A percentile compares a stretch with the other conserved stretches of the same genome.
Conservation (phyloP, 1,284 basidiomycete species). For the Cryptococcus amylolentus region DNA sequence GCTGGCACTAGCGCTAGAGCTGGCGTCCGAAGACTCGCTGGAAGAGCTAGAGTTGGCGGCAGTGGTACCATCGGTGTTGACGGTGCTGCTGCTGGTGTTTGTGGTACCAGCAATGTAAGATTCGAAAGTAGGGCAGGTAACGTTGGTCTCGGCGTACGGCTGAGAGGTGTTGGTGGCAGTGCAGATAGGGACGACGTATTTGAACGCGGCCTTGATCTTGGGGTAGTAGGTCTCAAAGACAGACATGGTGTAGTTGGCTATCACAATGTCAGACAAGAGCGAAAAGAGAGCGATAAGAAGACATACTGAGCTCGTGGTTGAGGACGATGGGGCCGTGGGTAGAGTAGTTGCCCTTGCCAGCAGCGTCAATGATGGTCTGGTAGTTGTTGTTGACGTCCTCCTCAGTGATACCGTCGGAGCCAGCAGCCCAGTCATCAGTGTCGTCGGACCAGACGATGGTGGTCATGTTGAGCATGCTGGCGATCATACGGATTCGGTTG, state of each 20-base stretch:
- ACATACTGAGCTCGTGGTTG: conserved; percentile 41
- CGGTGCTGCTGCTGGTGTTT: neutral
- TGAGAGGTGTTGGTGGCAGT: conserved; percentile 48
- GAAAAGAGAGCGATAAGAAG: too few relatives aligned
- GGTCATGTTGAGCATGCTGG: conserved; percentile 51
- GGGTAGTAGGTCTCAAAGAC: conserved; percentile 39
- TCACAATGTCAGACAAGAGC: neutral
- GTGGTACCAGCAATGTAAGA: conserved; percentile 16
- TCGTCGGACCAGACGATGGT: conserved; percentile 55
- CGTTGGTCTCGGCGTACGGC: conserved; percentile 52
- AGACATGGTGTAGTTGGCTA: conserved; percentile 49
- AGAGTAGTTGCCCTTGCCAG: conserved; percentile 43
- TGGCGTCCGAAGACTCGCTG: neutral
- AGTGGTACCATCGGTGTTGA: neutral
- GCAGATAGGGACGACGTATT: conserved; percentile 46
- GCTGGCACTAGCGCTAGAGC: neutral
- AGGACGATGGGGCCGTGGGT: conserved; percentile 50
- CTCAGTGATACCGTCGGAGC: conserved; percentile 38
- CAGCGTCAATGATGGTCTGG: conserved; percentile 47
- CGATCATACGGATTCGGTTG: conserved; percentile 56
- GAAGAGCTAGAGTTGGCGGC: neutral
- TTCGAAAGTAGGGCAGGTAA: conserved; percentile 40
- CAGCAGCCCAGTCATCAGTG: conserved; percentile 51
- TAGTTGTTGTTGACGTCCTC: conserved; percentile 51
- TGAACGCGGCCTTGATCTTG: conserved; percentile 41